Evolutionary conservation across 805 yeast genomes (phyloP), one percentile per base, ranked within the genome.

Genomic region (Kazachstania taianensis): DNA sequence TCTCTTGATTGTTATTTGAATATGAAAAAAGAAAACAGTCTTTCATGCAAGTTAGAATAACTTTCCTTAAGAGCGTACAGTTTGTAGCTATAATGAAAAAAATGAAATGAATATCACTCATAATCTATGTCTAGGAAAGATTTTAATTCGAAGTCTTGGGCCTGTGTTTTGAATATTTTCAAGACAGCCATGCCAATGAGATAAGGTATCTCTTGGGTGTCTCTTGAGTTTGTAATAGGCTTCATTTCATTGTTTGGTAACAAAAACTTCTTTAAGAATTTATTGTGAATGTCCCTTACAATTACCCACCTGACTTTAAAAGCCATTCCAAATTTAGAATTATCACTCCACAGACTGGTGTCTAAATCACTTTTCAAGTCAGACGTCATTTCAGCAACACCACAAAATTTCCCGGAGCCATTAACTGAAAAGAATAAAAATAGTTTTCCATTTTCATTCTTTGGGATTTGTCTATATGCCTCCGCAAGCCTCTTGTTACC

Each of bases 181-280:
- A 75, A 38, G 66, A 75, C 66, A 14, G 67, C 57, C 7, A 57
- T 39, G 1, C 75, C 80, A 20, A 69, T 55, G 3, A 61, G 64
- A 33, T 57, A 59, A 1, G 80, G 75, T 15, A 75, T 44, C 38
- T 72, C 77, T 50, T 75, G 80, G 0, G 80, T 72, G 45, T 76
- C 81, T 44, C 81, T 66, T 14, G 80, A 73, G 43, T 69, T 66
- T 1, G 78, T 70, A 1, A 76, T 73, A 1, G 77, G 70, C 46
- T 62, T 63, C 45, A 58, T 57, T 19, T 67, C 75, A 45, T 73
- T 71, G 19, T 59, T 45, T 3, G 67, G 63, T 5, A 70, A 60
- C 35, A 57, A 53, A 35, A 75, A 57, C 39, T 65, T 68, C 38
- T 66, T 68, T 36, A 76, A 63, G 35, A 48, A 48, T 27, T 55